Percentiles rank a stretch among this genome's conserved stretches.
phyloP scores from a whole-genome alignment of 1,284 basidiomycete genomes.

The Sutorius eximius region DNA sequence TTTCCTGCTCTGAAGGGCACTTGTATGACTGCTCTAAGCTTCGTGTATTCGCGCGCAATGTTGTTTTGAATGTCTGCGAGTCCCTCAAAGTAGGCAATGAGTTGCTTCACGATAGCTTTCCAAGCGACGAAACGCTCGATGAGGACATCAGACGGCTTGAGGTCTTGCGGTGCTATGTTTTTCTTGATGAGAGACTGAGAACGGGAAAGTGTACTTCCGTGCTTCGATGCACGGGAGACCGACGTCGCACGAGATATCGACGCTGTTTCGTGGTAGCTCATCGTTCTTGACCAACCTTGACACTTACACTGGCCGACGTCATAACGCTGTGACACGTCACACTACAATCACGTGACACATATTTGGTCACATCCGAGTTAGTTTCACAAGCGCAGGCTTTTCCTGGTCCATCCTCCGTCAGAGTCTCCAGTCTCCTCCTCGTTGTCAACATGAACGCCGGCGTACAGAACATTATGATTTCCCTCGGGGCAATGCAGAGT shows the following conservation, averaged over 20 bases:
- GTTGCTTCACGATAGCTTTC: slow-evolving; percentile 95
- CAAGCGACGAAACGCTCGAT: slow-evolving; percentile 93
- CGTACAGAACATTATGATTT: slow-evolving; percentile 76
- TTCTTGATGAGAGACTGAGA: slow-evolving; percentile 88
- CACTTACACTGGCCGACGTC: slow-evolving; percentile 23
- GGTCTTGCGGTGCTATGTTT: slow-evolving; percentile 85
- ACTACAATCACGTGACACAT: slow-evolving; percentile 16
- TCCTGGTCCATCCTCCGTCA: slow-evolving; percentile 12
- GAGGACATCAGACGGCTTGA: slow-evolving; percentile 93
- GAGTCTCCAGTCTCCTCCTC: slow-evolving; percentile 6
- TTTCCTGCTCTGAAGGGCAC: slow-evolving; percentile 96
- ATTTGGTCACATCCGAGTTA: slow-evolving; percentile 5
- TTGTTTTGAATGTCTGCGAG: slow-evolving; percentile 95
- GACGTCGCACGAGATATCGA: slow-evolving; percentile 71
- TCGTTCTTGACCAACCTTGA: slow-evolving; percentile 12
- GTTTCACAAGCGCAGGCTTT: background rate
- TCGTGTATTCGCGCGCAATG: slow-evolving; percentile 91
- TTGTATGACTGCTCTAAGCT: slow-evolving; percentile 96
- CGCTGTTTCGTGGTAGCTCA: slow-evolving; percentile 45
- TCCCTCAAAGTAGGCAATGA: slow-evolving; percentile 88
- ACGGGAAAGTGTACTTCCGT: slow-evolving; percentile 69
- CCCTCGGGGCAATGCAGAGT: slow-evolving; percentile 91
- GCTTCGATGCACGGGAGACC: slow-evolving; percentile 60
- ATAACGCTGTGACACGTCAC: slow-evolving; percentile 29
- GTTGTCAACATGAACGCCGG: slow-evolving; percentile 50